Evolutionary conservation across 225 moss, liverwort and hornwort genomes (phyloP), one percentile per base, ranked within the genome.

Genomic region (Bryoerythrophyllum caledonicum): DNA sequence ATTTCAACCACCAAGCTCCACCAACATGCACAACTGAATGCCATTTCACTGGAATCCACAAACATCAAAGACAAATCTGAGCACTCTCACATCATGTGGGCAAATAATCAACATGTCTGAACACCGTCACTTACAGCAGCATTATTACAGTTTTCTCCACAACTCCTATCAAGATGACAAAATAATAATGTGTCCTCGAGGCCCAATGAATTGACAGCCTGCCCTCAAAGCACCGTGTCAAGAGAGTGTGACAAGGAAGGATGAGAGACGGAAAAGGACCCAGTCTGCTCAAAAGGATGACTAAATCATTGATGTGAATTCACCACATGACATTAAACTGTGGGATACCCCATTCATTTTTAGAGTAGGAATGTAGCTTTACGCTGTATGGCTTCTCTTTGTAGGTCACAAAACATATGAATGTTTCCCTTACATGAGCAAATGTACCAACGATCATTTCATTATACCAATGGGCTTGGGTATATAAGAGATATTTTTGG

Each of bases 151-250:
- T 61, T 28, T 44, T 59, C 14, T 20, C 17, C 49, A 35, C 24
- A 48, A 49, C 10, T 32, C 3, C 32, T 32, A 32, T 32, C 32
- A 32, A 32, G 54, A 6, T 30, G 30, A 66, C 3, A 44, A 37
- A 38, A 49, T 10, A 52, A 63, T 37, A 35, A 73, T 48, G 48
- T 19, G 3, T 21, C 19, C 53, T 63, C 16, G 6, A 28, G 30
- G 34, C 4, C 61, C 49, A 62, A 32, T n/a, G 23, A 72, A 48
- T 34, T 46, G 72, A 62, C 72, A n/a, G 14, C 43, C 8, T 49
- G 61, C 72, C 60, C 20, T n/a, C 59, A 44, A 44, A 71, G 59
- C 7, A 38, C 35, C 1, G 15, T 16, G 38, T 40, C 41, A 6
- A 41, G 16, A 38, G 55, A 52, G 34, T 20, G 46, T 30, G 34